Evolutionary conservation across 176 grass and related monocot species (phyloP).

Genomic region (Triticum aestivum): DNA sequence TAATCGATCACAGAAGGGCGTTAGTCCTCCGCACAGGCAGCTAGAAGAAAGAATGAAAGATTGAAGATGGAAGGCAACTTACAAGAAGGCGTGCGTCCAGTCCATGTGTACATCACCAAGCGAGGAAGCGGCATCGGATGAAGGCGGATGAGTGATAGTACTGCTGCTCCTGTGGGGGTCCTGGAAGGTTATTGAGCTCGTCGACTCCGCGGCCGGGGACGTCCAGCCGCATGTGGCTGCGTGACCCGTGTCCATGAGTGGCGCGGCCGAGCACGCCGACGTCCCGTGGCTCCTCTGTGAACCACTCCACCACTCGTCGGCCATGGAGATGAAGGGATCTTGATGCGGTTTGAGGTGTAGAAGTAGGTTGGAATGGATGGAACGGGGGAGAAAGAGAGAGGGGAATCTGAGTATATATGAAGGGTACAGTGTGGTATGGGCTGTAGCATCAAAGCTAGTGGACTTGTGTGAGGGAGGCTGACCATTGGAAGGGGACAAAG

Average conservation of each 20-base stretch:
- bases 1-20: background rate
- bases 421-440: slow-evolving; percentile 25
- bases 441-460: slow-evolving; percentile 21
- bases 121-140: slow-evolving; percentile 42
- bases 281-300: slow-evolving; percentile 37
- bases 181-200: slow-evolving; percentile 54
- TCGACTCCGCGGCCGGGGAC: slow-evolving; percentile 41
- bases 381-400: slow-evolving; percentile 28
- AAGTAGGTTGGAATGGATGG: slow-evolving; percentile 25
- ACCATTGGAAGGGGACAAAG: slow-evolving; percentile 34
- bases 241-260: slow-evolving; percentile 14
- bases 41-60: background rate
- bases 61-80: slow-evolving; percentile 21
- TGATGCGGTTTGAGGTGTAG: slow-evolving; percentile 26
- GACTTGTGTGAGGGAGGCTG: slow-evolving; percentile 40
- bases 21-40: background rate
- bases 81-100: slow-evolving; percentile 56
- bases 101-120: slow-evolving; percentile 43
- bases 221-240: slow-evolving; percentile 35
- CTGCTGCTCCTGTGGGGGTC: slow-evolving; percentile 29
- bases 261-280: slow-evolving; percentile 42
- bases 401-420: slow-evolving; percentile 54
- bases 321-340: slow-evolving; percentile 35
- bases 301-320: slow-evolving; percentile 53
- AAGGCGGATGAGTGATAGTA: slow-evolving; percentile 24